Conservation (phyloP, 164 flowering plant species). For the Stephania yunnanensis region DNA sequence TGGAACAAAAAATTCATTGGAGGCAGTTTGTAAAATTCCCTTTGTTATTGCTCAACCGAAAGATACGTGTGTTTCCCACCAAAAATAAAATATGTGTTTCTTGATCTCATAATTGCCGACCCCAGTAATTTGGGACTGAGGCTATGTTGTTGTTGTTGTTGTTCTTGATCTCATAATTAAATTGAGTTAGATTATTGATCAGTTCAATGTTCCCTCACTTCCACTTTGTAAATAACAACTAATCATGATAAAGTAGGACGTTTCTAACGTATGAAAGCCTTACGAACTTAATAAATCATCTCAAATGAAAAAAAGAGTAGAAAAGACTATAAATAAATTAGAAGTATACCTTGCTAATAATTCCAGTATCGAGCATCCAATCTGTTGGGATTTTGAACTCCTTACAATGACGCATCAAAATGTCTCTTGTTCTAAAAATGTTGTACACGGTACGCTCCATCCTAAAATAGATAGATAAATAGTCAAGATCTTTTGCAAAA, state of each 20-base stretch:
- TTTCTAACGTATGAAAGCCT: background rate
- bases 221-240: background rate
- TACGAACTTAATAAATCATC: background rate
- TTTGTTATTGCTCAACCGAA: background rate
- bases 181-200: too few species aligned
- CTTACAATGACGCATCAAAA: slow-evolving; percentile 58
- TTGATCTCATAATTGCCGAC: too few species aligned
- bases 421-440: slow-evolving; percentile 62
- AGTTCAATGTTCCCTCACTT: background rate
- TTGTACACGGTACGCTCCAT: slow-evolving; percentile 70
- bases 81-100: too few species aligned
- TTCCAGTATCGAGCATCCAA: slow-evolving; percentile 91
- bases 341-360: slow-evolving; percentile 59
- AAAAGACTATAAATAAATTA: background rate
- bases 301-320: background rate
- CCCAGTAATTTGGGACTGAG: too few species aligned
- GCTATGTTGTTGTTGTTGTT: too few species aligned
- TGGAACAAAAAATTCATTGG: background rate
- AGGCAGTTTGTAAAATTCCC: background rate
- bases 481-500: background rate
- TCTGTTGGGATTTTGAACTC: slow-evolving; percentile 75
- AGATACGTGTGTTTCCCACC: background rate
- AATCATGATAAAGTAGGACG: background rate
- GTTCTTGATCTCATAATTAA: too few species aligned
- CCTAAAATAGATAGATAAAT: slow-evolving; percentile 26